Evolutionary conservation across 352 stramenopile species (phyloP).

Genomic region (Lagenidium giganteum): DNA sequence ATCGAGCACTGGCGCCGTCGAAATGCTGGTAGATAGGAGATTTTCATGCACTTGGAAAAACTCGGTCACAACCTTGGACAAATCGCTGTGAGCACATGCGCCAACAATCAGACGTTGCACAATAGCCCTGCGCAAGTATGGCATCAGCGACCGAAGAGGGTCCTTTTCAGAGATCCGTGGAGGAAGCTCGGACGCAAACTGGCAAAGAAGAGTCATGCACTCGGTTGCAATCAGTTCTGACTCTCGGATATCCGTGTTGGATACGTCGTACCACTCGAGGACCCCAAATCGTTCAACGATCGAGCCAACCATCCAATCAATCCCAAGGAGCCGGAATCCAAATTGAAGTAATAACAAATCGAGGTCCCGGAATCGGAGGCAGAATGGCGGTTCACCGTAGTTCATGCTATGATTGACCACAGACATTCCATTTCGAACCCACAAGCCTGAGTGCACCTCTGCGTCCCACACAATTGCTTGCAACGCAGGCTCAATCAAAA

Average conservation of each 20-base stretch:
- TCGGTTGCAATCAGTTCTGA: constrained; percentile 76
- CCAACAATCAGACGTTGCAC: constrained; percentile 78
- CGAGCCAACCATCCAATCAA: constrained; percentile 77
- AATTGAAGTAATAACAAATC: constrained; percentile 81
- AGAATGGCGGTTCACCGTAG: constrained; percentile 85
- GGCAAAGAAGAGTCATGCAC: constrained; percentile 68
- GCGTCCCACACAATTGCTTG: constrained; percentile 86
- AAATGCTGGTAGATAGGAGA: constrained; percentile 68
- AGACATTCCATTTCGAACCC: constrained; percentile 80
- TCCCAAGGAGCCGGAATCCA: constrained; percentile 59
- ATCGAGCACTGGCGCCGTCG: constrained; percentile 55
- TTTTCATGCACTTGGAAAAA: constrained; percentile 78
- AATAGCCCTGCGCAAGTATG: constrained; percentile 71
- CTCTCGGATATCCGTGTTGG: constrained; percentile 39
- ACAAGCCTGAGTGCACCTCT: constrained; percentile 78
- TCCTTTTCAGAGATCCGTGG: constrained; percentile 43
- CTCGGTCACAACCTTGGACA: constrained; percentile 82
- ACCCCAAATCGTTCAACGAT: constrained; percentile 69
- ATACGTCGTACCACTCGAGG: constrained; percentile 43
- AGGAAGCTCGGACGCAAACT: constrained; percentile 74
- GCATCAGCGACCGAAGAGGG: constrained; percentile 51
- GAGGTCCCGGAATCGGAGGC: constrained; percentile 74
- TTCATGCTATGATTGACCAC: constrained; percentile 89
- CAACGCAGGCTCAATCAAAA: constrained; percentile 71
- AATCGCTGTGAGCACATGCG: constrained; percentile 74